Conservation (phyloP, 306 rosid genomes). For the Senna tora region DNA sequence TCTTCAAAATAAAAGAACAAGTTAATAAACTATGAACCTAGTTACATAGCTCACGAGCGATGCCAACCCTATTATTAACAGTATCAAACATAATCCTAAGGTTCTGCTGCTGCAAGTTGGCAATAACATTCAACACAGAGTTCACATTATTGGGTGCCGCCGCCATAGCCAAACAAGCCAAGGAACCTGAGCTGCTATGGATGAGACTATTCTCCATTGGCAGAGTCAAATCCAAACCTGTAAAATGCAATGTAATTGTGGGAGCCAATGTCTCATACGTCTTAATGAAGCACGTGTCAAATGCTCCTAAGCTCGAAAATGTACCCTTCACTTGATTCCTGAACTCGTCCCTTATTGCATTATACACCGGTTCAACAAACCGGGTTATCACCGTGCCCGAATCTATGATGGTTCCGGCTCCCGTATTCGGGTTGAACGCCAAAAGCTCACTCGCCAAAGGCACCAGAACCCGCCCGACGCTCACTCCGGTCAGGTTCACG, state of each 20-base stretch:
- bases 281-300: slow-evolving; percentile 80
- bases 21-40: slow-evolving; percentile 13
- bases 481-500: slow-evolving; percentile 76
- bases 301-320: slow-evolving; percentile 73
- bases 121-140: slow-evolving; percentile 84
- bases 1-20: neutral
- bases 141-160: slow-evolving; percentile 82
- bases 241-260: slow-evolving; percentile 53
- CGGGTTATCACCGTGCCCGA: slow-evolving; percentile 89
- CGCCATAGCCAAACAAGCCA: slow-evolving; percentile 93
- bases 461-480: slow-evolving; percentile 63
- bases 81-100: slow-evolving; percentile 85
- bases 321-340: slow-evolving; percentile 71
- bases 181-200: slow-evolving; percentile 78
- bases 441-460: slow-evolving; percentile 48
- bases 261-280: slow-evolving; percentile 61
- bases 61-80: slow-evolving; percentile 70
- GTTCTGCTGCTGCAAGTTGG: slow-evolving; percentile 92
- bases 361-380: slow-evolving; percentile 66
- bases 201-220: slow-evolving; percentile 83
- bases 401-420: slow-evolving; percentile 85
- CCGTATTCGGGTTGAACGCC: slow-evolving; percentile 62
- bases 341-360: slow-evolving; percentile 76
- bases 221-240: slow-evolving; percentile 62
- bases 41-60: slow-evolving; percentile 89